phyloP scores from a whole-genome alignment of 495 filamentous ascomycete genomes.

The Penicillium antarcticum region DNA sequence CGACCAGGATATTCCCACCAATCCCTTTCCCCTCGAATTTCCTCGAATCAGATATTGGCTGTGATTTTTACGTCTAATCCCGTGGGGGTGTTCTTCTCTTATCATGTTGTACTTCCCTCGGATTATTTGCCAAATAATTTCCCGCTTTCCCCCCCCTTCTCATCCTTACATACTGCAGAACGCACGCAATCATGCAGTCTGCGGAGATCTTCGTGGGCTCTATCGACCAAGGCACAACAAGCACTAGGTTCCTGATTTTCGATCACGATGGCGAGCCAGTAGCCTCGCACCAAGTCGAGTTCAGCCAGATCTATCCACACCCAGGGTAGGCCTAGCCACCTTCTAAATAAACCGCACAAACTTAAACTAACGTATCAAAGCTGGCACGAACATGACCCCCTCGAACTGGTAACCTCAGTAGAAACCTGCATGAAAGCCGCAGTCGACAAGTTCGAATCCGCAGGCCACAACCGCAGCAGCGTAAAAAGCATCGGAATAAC shows the following conservation, averaged over 20 bases:
- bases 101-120: background rate
- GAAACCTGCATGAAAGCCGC: slow-evolving; percentile 81
- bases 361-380: slow-evolving; percentile 39
- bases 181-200: slow-evolving; percentile 20
- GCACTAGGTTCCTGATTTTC: slow-evolving; percentile 89
- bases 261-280: slow-evolving; percentile 74
- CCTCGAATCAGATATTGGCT: slow-evolving; percentile 1
- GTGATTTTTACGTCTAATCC: background rate
- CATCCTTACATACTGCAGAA: background rate
- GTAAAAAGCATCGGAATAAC: slow-evolving; percentile 89
- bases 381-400: slow-evolving; percentile 91
- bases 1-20: slow-evolving; percentile 20
- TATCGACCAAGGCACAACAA: slow-evolving; percentile 93
- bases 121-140: background rate
- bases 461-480: slow-evolving; percentile 61
- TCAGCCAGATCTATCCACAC: slow-evolving; percentile 82
- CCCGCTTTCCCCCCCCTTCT: background rate
- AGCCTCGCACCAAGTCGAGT: slow-evolving; percentile 88
- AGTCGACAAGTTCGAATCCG: slow-evolving; percentile 61
- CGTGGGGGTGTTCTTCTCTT: background rate
- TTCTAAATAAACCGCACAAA: background rate
- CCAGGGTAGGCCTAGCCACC: slow-evolving; percentile 63
- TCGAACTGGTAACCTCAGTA: slow-evolving; percentile 74
- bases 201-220: slow-evolving; percentile 56
- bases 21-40: slow-evolving; percentile 9